Evolutionary conservation across 2,329 filamentous ascomycete species (phyloP).

Genomic region (Ophiocordyceps camponoti-leonardi): DNA sequence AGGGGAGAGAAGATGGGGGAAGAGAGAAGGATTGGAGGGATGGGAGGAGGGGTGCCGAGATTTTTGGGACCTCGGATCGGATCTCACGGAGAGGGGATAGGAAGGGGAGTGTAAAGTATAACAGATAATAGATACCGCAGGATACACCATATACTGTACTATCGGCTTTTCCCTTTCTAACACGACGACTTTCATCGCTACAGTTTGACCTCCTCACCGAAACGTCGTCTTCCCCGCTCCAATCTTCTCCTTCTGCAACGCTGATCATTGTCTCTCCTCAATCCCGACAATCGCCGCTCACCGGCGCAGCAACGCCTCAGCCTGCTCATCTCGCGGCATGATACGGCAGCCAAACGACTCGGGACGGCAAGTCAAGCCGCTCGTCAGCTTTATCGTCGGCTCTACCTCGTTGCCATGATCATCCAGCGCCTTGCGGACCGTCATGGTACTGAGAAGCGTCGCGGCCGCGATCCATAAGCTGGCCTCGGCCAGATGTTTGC

Average conservation of each 20-base stretch:
- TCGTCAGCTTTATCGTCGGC: conserved; percentile 10
- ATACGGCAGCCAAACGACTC: conserved; percentile 9
- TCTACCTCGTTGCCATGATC: conserved; percentile 16
- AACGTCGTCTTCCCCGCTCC: background rate
- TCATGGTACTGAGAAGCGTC: conserved; percentile 19
- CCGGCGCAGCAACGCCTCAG: conserved; percentile 2
- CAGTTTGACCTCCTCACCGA: no score
- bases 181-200: background rate
- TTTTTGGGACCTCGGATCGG: background rate
- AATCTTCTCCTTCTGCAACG: background rate
- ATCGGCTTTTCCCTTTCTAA: background rate
- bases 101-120: background rate
- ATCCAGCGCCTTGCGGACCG: conserved; percentile 14
- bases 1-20: background rate
- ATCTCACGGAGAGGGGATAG: background rate
- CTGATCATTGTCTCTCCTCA: background rate
- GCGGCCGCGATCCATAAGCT: conserved; percentile 23
- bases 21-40: background rate
- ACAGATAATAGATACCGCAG: background rate
- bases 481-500: conserved; percentile 29
- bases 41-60: background rate
- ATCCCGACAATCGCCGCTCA: background rate
- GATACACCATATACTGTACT: background rate
- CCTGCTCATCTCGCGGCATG: conserved; percentile 7
- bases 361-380: conserved; percentile 12